These are phyloP conservation scores for Cymbidium sinense DNA, from an alignment of 106 monocot species.

Conservation along the genomic window DNA sequence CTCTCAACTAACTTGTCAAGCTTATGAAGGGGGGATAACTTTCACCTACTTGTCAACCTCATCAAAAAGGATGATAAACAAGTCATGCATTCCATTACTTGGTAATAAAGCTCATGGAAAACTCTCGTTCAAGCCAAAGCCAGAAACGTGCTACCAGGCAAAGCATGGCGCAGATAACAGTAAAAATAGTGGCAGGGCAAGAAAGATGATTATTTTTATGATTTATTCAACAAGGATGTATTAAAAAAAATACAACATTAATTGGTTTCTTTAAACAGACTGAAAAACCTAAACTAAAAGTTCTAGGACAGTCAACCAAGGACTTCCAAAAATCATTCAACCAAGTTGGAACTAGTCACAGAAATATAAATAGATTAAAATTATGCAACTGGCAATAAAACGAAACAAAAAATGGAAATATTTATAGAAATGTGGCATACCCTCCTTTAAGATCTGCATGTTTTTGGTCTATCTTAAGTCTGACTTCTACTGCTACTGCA, in stretches of 20 bases:
- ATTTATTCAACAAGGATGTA: background rate
- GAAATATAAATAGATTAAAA: background rate
- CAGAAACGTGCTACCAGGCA: too few relatives aligned
- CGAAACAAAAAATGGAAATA: background rate
- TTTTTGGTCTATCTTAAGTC: conserved; percentile 88
- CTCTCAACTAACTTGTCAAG: too few relatives aligned
- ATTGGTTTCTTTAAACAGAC: background rate
- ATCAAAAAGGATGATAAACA: too few relatives aligned
- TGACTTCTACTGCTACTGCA: conserved; percentile 72
- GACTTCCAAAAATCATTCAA: background rate
- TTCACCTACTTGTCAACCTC: too few relatives aligned
- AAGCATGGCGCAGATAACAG: too few relatives aligned
- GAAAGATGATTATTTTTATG: background rate
- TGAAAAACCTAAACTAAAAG: background rate
- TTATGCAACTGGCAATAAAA: background rate
- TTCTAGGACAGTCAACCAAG: background rate
- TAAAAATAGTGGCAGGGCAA: too few relatives aligned
- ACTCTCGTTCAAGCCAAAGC: too few relatives aligned
- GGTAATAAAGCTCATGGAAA: too few relatives aligned
- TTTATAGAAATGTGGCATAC: conserved; percentile 26
- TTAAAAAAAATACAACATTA: background rate
- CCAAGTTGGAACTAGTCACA: background rate
- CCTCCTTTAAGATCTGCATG: conserved; percentile 81
- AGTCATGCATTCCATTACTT: too few relatives aligned
- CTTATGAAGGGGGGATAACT: too few relatives aligned